Percentiles rank a stretch among this genome's conserved stretches.
These are phyloP conservation scores for Lepidium africanum DNA, from an alignment of 345 rosid species.

Conservation along the genomic window DNA sequence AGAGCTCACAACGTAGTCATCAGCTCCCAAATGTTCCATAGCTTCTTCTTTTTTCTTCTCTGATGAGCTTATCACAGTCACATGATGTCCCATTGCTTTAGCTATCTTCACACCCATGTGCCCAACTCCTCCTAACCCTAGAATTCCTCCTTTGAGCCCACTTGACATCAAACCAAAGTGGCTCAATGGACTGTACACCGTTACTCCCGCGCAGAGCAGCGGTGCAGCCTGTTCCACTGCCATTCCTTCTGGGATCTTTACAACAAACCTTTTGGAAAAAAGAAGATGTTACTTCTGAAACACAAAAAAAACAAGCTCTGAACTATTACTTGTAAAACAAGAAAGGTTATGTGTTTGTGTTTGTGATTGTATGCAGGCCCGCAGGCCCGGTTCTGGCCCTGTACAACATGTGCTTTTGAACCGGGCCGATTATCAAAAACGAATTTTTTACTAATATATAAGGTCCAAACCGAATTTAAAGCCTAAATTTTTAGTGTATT, in stretches of 20 bases:
- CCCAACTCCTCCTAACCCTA: slow-evolving; percentile 86
- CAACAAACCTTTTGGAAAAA: slow-evolving; percentile 33
- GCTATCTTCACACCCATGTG: slow-evolving; percentile 98
- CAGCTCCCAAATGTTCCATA: slow-evolving; percentile 40
- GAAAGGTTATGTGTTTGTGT: too few relatives aligned
- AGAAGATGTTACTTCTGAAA: background rate
- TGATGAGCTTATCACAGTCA: slow-evolving; percentile 91
- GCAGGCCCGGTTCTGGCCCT: too few relatives aligned
- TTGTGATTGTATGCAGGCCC: too few relatives aligned
- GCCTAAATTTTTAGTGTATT: too few relatives aligned
- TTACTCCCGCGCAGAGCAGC: slow-evolving; percentile 45
- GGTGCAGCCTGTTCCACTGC: slow-evolving; percentile 47
- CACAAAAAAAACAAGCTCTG: background rate
- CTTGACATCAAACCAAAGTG: slow-evolving; percentile 32
- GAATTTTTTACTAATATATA: too few relatives aligned
- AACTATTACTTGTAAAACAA: slow-evolving; percentile 1
- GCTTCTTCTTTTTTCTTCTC: slow-evolving; percentile 37
- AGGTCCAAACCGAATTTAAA: too few relatives aligned
- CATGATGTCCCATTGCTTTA: slow-evolving; percentile 93
- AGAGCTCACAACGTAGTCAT: slow-evolving; percentile 43
- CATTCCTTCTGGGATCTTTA: slow-evolving; percentile 42
- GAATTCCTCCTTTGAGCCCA: slow-evolving; percentile 31
- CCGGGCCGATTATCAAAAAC: too few relatives aligned
- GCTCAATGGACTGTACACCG: slow-evolving; percentile 48
- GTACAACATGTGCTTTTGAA: too few relatives aligned